Base-by-base conservation (phyloP, 2,329 filamentous ascomycete genomes). In the Bipolaris gigantea region DNA sequence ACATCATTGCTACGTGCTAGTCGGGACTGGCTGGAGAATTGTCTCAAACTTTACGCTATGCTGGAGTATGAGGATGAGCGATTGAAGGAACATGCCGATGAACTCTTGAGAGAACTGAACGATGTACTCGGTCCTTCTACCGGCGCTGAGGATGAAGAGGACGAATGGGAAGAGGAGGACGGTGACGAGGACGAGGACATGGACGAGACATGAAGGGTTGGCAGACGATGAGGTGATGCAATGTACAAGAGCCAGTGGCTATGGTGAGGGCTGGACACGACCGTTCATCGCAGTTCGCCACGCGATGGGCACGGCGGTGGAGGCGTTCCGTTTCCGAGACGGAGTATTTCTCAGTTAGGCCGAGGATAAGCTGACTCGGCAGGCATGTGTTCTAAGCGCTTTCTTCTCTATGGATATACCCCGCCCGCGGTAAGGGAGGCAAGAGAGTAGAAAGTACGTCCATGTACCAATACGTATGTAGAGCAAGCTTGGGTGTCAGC, bases 11-110 rank as follows among this genome's bases (percentile, higher is more conserved):
- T 91, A 81, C 84, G 84, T 51, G 87, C 89, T 15, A 89, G 91
- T 66, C 84, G 90, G 50, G 86, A 89, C 67, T 96, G 92, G 90
- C 80, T 97, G 42, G 86, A 85, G 53, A 89, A 89, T 67, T 90
- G 90, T 69, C 79, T 95, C 60, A 86, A 86, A 69, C 81, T 96
- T n/a, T 97, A 90, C 73, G 78, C 84, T 35, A 71, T 83, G 65
- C 83, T 94, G 64, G 86, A 93, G 48, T 97, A 97, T 71, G 92
- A 95, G 72, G 90, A 95, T 63, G 88, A 91, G 56, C 80, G 88
- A 60, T 78, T 95, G 23, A 85, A 86, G 47, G 85, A 89, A 55
- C 90, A 95, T 70, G 87, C 89, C 0, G 78, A 82, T 55, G 89
- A 94, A 77, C 79, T 95, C 40, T 76, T 91, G 39, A 77, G 79